These are phyloP conservation scores for Cryptosporidium canis DNA, from an alignment of 169 alveolate species.

Conservation along the genomic window DNA sequence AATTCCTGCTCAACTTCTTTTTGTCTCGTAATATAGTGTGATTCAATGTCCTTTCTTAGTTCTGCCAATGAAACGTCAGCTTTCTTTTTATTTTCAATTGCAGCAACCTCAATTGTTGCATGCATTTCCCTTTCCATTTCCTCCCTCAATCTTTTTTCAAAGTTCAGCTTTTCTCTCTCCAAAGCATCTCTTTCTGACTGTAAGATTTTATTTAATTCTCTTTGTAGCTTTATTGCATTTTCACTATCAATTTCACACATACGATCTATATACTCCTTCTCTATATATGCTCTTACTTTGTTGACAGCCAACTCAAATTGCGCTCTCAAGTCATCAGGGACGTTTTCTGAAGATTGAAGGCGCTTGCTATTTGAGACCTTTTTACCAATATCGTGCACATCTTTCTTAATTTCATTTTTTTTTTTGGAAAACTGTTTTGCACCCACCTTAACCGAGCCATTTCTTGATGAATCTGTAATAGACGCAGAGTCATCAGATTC, in stretches of 20 bases:
- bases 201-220: conserved; percentile 54
- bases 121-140: conserved; percentile 68
- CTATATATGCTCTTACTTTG: conserved; percentile 65
- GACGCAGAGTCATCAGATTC: not conserved
- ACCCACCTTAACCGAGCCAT: not conserved
- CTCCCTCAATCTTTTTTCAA: conserved; percentile 57
- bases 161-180: conserved; percentile 46
- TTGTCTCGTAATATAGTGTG: conserved; percentile 48
- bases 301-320: conserved; percentile 70
- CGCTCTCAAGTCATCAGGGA: conserved; percentile 65
- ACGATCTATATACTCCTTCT: conserved; percentile 59
- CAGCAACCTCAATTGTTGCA: conserved; percentile 60
- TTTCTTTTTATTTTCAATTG: conserved; percentile 53
- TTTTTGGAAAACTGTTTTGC: not conserved
- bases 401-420: conserved; percentile 35
- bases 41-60: conserved; percentile 63
- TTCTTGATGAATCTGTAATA: not conserved
- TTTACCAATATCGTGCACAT: conserved; percentile 9
- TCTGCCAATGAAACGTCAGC: conserved; percentile 69
- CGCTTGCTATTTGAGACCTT: conserved; percentile 7
- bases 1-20: conserved; percentile 58
- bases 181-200: conserved; percentile 70
- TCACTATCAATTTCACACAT: conserved; percentile 64
- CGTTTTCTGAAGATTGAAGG: conserved; percentile 9
- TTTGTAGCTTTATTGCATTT: conserved; percentile 57